Percentiles rank a stretch among this genome's conserved stretches.
phyloP scores from a whole-genome alignment of 192 early-diverging fungal genomes.

The Coemansia nantahalensis region DNA sequence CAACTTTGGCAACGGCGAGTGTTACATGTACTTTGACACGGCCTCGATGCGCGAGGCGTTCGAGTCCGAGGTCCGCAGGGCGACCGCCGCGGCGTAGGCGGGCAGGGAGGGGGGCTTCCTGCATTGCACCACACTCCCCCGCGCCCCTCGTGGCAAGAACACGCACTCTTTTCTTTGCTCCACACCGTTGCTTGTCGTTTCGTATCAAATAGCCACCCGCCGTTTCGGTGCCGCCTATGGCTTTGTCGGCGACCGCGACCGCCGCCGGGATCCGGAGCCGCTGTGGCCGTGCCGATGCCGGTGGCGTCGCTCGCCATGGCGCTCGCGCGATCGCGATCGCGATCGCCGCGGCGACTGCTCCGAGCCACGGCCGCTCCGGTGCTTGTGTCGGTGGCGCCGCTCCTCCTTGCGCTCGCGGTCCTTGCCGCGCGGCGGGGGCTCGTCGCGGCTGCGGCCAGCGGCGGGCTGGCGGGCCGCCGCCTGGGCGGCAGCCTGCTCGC shows the following conservation, averaged over 20 bases:
- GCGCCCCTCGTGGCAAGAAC: too few species aligned
- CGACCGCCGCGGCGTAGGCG: conserved; percentile 8
- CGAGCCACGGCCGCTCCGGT: background rate
- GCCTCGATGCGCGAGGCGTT: conserved; percentile 28
- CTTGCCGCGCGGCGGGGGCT: background rate
- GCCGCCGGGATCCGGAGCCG: background rate
- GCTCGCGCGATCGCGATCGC: background rate
- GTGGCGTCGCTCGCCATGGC: background rate
- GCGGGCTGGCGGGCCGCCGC: conserved; percentile 47
- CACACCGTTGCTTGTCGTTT: too few species aligned
- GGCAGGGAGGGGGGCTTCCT: too few species aligned
- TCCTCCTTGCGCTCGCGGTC: background rate
- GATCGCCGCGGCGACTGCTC: background rate
- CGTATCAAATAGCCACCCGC: background rate
- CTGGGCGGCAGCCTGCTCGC: conserved; percentile 75
- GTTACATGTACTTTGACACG: conserved; percentile 44
- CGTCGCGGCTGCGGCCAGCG: too few species aligned
- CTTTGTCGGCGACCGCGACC: too few species aligned
- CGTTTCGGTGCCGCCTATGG: background rate
- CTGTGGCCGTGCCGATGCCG: background rate
- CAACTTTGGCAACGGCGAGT: conserved; percentile 40
- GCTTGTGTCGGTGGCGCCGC: conserved; percentile 1
- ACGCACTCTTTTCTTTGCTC: too few species aligned
- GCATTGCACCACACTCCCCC: too few species aligned
- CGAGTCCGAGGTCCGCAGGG: conserved; percentile 20